Conservation (phyloP, 2,329 filamentous ascomycete species). For the Pezizomycotina sp. region DNA sequence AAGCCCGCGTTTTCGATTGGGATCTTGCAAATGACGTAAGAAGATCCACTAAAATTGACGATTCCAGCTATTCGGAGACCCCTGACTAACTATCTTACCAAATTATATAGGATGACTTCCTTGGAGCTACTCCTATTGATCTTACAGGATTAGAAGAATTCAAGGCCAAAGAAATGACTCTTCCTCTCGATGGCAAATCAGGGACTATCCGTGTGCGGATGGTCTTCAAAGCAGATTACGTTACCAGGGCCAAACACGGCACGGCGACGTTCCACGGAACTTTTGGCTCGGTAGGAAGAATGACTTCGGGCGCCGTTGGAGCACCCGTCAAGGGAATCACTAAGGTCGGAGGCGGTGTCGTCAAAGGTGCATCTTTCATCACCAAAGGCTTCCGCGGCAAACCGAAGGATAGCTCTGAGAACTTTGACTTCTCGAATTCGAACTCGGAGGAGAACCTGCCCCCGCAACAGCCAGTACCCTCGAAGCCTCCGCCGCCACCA, state of each 20-base stretch:
- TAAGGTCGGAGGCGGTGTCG: constrained; percentile 61
- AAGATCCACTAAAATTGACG: neutral
- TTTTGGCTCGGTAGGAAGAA: constrained; percentile 70
- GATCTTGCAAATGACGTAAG: constrained; percentile 70
- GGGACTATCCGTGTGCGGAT: constrained; percentile 67
- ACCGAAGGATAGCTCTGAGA: constrained; percentile 44
- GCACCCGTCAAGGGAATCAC: constrained; percentile 88
- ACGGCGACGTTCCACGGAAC: constrained; percentile 86
- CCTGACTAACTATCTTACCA: constrained; percentile 1
- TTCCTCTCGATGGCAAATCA: constrained; percentile 45
- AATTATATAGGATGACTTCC: constrained; percentile 47
- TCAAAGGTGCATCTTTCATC: constrained; percentile 80
- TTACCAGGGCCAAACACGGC: constrained; percentile 70
- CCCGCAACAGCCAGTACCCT: constrained; percentile 4
- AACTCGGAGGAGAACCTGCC: constrained; percentile 9
- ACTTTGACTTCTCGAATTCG: constrained; percentile 21
- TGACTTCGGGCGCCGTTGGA: constrained; percentile 64
- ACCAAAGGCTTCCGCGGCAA: constrained; percentile 64
- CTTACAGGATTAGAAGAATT: constrained; percentile 74
- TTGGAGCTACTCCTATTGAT: constrained; percentile 63
- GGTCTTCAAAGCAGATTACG: constrained; percentile 84
- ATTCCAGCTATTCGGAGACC: neutral
- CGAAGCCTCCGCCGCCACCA: constrained; percentile 3
- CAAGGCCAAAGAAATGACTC: constrained; percentile 54
- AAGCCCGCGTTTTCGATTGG: constrained; percentile 77